These are phyloP conservation scores for Nicotiana sylvestris DNA, from an alignment of 257 asterid species.

Conservation along the genomic window DNA sequence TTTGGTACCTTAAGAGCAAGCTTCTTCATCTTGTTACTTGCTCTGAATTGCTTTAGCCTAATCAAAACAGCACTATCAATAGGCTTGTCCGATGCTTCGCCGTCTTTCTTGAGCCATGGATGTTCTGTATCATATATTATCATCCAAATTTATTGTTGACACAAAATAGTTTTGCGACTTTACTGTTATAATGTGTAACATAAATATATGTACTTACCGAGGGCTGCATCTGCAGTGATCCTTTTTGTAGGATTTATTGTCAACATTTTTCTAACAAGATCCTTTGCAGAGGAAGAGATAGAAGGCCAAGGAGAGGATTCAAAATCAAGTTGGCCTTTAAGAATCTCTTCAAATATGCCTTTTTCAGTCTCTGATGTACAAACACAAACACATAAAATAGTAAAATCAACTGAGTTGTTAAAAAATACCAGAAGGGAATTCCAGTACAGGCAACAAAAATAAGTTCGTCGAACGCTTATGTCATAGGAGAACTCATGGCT, in stretches of 20 bases:
- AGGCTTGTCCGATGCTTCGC: slow-evolving; percentile 86
- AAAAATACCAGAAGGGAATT: neutral
- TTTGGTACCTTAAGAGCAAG: slow-evolving; percentile 74
- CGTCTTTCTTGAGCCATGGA: slow-evolving; percentile 87
- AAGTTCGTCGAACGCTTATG: neutral
- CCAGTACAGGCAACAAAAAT: neutral
- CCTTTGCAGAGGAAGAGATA: slow-evolving; percentile 42
- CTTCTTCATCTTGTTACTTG: slow-evolving; percentile 84
- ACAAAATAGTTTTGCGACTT: neutral
- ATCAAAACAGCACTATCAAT: slow-evolving; percentile 74
- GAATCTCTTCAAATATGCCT: slow-evolving; percentile 31
- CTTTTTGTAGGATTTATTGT: slow-evolving; percentile 31
- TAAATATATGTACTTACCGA: slow-evolving; percentile 22
- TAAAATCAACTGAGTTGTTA: neutral
- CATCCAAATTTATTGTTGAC: neutral
- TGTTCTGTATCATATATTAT: slow-evolving; percentile 50
- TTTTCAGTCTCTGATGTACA: slow-evolving; percentile 31
- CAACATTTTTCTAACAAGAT: slow-evolving; percentile 38
- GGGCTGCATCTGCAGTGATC: slow-evolving; percentile 37
- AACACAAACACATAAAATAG: neutral
- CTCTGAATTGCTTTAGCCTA: slow-evolving; percentile 92
- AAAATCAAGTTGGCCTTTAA: slow-evolving; percentile 28
- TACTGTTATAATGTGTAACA: neutral
- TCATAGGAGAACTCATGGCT: too few species aligned
- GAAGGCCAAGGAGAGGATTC: slow-evolving; percentile 45